Percentiles rank a stretch among this genome's conserved stretches.
These are phyloP conservation scores for Shiraia sp. DNA, from an alignment of 2,329 filamentous ascomycete species.

Conservation along the genomic window DNA sequence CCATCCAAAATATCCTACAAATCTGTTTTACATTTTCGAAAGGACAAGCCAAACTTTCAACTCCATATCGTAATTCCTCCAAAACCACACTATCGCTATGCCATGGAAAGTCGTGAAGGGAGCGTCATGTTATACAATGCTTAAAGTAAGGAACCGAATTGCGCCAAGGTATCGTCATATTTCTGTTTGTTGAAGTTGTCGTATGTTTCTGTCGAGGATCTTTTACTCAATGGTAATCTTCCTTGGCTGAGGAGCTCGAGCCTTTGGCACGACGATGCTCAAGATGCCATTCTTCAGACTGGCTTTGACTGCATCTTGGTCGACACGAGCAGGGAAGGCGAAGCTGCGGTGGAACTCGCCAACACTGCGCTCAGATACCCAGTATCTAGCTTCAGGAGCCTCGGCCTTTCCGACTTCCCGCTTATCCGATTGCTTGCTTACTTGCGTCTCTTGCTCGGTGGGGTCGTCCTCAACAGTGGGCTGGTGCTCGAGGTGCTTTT, in stretches of 20 bases:
- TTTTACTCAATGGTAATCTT: slow-evolving; percentile 61
- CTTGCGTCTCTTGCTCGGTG: slow-evolving; percentile 25
- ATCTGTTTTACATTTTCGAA: too few relatives aligned
- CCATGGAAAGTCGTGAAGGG: too few relatives aligned
- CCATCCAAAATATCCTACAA: too few relatives aligned
- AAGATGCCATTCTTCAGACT: slow-evolving; percentile 64
- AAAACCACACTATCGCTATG: too few relatives aligned
- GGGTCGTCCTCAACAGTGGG: slow-evolving; percentile 69
- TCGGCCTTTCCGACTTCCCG: slow-evolving; percentile 47
- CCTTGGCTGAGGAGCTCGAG: slow-evolving; percentile 50
- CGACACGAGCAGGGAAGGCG: slow-evolving; percentile 60
- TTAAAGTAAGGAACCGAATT: too few relatives aligned
- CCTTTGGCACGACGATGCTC: slow-evolving; percentile 62
- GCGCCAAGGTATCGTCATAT: too few relatives aligned
- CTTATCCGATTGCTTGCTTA: slow-evolving; percentile 39
- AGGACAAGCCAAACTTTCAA: too few relatives aligned
- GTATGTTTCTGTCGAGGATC: too few relatives aligned
- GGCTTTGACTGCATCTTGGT: slow-evolving; percentile 65
- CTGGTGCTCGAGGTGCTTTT: slow-evolving; percentile 38
- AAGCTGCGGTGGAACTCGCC: slow-evolving; percentile 65
- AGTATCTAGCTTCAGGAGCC: slow-evolving; percentile 66
- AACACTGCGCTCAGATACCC: slow-evolving; percentile 65
- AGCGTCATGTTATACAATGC: too few relatives aligned
- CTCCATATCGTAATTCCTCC: too few relatives aligned
- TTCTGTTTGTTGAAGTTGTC: too few relatives aligned